A percentile compares a stretch with the other conserved stretches of the same genome.
Evolutionary conservation across 169 alveolate genomes (phyloP).

Genomic region (Pseudocohnilembus persalinus): DNA sequence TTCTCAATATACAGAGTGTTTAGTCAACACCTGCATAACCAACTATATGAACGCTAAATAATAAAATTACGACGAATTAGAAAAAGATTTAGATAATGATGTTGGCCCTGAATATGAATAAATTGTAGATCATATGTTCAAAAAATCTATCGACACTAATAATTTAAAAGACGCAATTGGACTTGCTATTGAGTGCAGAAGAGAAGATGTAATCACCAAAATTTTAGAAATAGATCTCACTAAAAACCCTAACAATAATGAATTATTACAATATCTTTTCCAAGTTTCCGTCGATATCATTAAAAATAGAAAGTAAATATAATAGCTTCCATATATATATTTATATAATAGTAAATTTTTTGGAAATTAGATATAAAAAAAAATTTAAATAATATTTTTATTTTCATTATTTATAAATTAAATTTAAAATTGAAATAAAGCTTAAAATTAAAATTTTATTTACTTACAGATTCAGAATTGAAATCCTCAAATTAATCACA

Average conservation of each 20-base stretch:
- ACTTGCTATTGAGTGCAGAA: constrained; percentile 93
- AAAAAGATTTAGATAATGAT: not conserved
- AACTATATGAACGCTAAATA: constrained; percentile 66
- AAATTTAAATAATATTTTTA: too few relatives aligned
- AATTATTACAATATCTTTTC: constrained; percentile 64
- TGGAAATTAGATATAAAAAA: too few relatives aligned
- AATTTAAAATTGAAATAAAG: too few relatives aligned
- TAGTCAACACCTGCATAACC: constrained; percentile 76
- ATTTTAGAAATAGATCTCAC: constrained; percentile 65
- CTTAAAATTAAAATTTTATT: too few relatives aligned
- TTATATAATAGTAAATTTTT: too few relatives aligned
- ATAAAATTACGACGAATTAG: constrained; percentile 21
- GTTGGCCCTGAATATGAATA: constrained; percentile 78
- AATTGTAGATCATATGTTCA: constrained; percentile 89
- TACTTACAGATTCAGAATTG: constrained; percentile 40
- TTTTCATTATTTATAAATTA: too few relatives aligned
- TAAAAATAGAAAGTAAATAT: constrained; percentile 54
- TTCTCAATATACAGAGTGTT: constrained; percentile 63
- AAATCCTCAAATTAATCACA: constrained; percentile 62
- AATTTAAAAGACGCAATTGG: constrained; percentile 94
- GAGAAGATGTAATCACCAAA: constrained; percentile 88
- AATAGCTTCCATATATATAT: too few relatives aligned
- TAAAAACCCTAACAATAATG: constrained; percentile 48
- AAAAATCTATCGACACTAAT: constrained; percentile 81
- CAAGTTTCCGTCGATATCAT: constrained; percentile 63